Percentiles rank a stretch among this genome's conserved stretches.
phyloP scores from a whole-genome alignment of 75 land plant genomes.

The Cunninghamia lanceolata region DNA sequence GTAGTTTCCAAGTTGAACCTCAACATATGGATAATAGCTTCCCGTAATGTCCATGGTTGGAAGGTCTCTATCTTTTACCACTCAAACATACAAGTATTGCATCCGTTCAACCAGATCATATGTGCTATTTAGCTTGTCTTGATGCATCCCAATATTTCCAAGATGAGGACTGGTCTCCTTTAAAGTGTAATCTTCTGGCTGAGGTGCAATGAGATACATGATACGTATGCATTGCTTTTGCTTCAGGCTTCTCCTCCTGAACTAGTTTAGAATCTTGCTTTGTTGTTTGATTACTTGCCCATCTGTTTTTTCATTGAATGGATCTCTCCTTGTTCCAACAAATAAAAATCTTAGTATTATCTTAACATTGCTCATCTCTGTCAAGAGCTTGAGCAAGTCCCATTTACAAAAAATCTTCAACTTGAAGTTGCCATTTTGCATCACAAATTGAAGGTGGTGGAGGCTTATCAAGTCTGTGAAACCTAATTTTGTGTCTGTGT shows the following conservation, averaged over 20 bases:
- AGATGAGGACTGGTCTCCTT: conserved; percentile 71
- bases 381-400: no score
- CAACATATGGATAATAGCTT: conserved; percentile 70
- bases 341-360: no score
- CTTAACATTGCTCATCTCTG: no score
- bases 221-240: conserved; percentile 15
- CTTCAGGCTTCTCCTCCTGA: conserved; percentile 11
- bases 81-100: conserved; percentile 63
- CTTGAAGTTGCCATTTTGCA: no score
- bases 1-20: conserved; percentile 64
- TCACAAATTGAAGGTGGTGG: no score
- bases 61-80: conserved; percentile 76
- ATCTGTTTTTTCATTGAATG: no score
- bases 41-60: conserved; percentile 70
- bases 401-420: no score
- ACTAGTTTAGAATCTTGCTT: conserved; percentile 12
- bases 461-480: no score
- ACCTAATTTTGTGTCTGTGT: no score
- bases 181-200: conserved; percentile 41
- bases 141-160: conserved; percentile 37
- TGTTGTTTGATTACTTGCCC: no score
- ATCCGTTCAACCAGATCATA: conserved; percentile 70
- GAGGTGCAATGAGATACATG: neutral
- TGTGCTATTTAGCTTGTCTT: conserved; percentile 41
- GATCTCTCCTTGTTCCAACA: no score